Evolutionary conservation across 306 rosid species (phyloP).

Genomic region (Cicer bijugum): DNA sequence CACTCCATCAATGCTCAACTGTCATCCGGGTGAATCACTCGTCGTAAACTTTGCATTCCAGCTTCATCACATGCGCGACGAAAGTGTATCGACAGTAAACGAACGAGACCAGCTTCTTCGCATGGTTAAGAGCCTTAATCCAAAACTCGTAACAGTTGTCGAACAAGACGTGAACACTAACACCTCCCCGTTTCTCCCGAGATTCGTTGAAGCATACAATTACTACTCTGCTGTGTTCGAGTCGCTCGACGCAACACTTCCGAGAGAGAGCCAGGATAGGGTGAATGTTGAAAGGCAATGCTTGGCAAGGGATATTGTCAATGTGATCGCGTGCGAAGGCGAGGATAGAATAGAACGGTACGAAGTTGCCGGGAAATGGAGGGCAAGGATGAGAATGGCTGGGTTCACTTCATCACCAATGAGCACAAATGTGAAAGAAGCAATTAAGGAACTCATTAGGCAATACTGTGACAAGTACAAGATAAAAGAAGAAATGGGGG

Average conservation of each 20-base stretch:
- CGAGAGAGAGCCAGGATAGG: constrained; percentile 90
- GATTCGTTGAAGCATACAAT: constrained; percentile 75
- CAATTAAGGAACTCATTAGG: constrained; percentile 58
- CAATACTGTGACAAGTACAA: constrained; percentile 76
- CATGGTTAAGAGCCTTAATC: constrained; percentile 83
- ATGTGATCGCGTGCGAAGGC: constrained; percentile 87
- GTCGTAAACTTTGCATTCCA: constrained; percentile 85
- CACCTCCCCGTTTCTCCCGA: constrained; percentile 76
- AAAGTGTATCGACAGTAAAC: constrained; percentile 83
- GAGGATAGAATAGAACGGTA: constrained; percentile 91
- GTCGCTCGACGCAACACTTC: constrained; percentile 89
- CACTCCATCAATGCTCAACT: constrained; percentile 71
- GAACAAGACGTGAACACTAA: constrained; percentile 96
- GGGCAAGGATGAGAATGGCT: constrained; percentile 92
- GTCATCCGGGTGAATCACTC: constrained; percentile 79
- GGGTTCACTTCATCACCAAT: constrained; percentile 75
- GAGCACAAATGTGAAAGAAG: constrained; percentile 53
- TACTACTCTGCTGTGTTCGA: constrained; percentile 87
- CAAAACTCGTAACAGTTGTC: constrained; percentile 89
- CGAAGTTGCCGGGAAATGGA: constrained; percentile 96
- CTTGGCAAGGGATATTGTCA: constrained; percentile 88
- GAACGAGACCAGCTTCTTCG: constrained; percentile 86
- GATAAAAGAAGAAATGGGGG: constrained; percentile 74
- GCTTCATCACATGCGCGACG: constrained; percentile 97
- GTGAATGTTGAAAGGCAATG: constrained; percentile 91